A percentile compares a stretch with the other conserved stretches of the same genome.
Conservation (phyloP, 306 rosid species). For the Gastrolobium villosum region DNA sequence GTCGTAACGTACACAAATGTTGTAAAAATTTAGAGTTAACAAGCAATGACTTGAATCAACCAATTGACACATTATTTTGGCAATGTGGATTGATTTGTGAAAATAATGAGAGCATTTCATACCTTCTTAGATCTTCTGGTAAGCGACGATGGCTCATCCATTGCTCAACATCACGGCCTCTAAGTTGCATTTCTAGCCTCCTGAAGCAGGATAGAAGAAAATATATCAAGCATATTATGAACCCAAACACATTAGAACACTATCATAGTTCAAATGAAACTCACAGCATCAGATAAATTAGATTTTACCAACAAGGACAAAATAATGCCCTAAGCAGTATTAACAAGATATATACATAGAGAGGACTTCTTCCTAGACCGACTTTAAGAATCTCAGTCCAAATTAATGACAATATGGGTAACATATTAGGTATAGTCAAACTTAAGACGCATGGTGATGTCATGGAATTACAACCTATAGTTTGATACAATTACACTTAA, state of each 20-base stretch:
- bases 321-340: not conserved
- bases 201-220: conserved; percentile 49
- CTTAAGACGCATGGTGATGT: no score
- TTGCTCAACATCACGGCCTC: conserved; percentile 90
- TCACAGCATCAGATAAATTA: not conserved
- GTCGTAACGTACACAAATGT: not conserved
- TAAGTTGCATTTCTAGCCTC: conserved; percentile 82
- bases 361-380: no score
- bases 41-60: not conserved
- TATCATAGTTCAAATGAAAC: not conserved
- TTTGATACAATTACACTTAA: not conserved
- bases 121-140: conserved; percentile 67
- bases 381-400: no score
- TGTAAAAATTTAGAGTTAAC: not conserved
- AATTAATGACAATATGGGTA: no score
- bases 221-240: conserved; percentile 30
- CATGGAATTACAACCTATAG: not conserved
- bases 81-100: not conserved
- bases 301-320: not conserved
- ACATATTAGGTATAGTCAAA: no score
- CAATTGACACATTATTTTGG: not conserved
- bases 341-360: not conserved
- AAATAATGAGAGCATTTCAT: conserved; percentile 25
- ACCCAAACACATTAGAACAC: no score
- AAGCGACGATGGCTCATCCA: conserved; percentile 97